Percentiles rank a stretch among this genome's conserved stretches.
phyloP scores from a whole-genome alignment of 228 moss, liverwort and hornwort species.

The Sphagnum magellanicum region DNA sequence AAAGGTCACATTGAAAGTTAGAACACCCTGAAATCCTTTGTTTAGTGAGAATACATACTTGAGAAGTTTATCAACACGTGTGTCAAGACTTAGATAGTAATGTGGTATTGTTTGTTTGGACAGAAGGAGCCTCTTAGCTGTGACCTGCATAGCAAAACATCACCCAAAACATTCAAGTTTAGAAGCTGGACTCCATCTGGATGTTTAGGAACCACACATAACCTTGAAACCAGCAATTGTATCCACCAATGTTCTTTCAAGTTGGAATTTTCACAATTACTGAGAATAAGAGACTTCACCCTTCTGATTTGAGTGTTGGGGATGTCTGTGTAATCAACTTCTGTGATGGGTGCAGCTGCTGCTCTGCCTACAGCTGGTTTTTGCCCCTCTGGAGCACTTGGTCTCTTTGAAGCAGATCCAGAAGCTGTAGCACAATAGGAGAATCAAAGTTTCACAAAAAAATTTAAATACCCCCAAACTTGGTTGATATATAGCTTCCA shows the following conservation, averaged over 20 bases:
- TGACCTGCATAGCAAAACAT: conserved; percentile 28
- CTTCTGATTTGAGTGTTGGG: conserved; percentile 38
- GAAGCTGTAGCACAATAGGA: conserved; percentile 16
- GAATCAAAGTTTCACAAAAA: not conserved
- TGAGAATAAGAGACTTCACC: conserved; percentile 6
- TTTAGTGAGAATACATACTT: conserved; percentile 28
- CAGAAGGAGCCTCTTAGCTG: conserved; percentile 73
- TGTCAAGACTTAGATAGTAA: conserved; percentile 89
- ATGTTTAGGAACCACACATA: not conserved
- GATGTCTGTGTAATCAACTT: conserved; percentile 21
- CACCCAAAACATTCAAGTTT: not conserved
- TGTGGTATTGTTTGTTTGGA: conserved; percentile 97
- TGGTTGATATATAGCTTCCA: too few species aligned
- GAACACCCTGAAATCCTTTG: too few species aligned
- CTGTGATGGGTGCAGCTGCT: conserved; percentile 10
- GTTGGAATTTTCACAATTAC: not conserved
- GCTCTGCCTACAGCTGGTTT: not conserved
- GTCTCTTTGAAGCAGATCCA: conserved; percentile 14
- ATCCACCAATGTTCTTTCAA: too few species aligned
- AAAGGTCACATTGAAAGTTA: too few species aligned
- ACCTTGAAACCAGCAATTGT: not conserved
- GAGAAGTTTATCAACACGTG: conserved; percentile 82
- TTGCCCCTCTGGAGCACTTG: not conserved
- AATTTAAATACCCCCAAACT: not conserved
- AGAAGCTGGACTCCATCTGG: not conserved